These are phyloP conservation scores for Aspergillus pseudoglaucus DNA, from an alignment of 2,329 filamentous ascomycete genomes.

Conservation along the genomic window DNA sequence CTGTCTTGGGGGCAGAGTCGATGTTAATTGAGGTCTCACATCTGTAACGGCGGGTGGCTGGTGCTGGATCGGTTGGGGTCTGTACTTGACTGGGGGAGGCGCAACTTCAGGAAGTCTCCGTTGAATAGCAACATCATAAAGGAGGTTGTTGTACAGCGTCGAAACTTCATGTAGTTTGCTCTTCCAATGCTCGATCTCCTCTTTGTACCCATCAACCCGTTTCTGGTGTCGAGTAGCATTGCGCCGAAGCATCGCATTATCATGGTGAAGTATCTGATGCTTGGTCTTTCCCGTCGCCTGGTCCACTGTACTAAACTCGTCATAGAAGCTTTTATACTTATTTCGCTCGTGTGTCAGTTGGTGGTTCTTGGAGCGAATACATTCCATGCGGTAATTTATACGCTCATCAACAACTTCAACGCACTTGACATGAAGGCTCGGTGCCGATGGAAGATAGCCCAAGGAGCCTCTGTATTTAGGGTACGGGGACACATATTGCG, in stretches of 20 bases:
- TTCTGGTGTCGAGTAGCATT: conserved; percentile 17
- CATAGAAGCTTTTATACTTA: conserved; percentile 20
- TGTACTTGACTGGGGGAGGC: conserved; percentile 14
- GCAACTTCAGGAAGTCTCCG: conserved; percentile 11
- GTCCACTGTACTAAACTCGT: conserved; percentile 19
- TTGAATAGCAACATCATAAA: conserved; percentile 16
- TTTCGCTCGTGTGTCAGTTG: conserved; percentile 23
- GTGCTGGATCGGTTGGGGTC: conserved; percentile 3
- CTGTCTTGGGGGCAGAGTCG: not conserved
- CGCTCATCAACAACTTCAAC: conserved; percentile 19
- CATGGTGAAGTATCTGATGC: conserved; percentile 12
- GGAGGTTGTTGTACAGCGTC: conserved; percentile 18
- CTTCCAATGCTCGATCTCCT: conserved; percentile 23
- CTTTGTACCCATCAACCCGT: conserved; percentile 18
- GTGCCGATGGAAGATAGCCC: conserved; percentile 26
- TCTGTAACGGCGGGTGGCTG: not conserved
- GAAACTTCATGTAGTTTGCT: conserved; percentile 15
- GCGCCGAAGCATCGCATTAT: conserved; percentile 20
- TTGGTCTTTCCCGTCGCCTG: conserved; percentile 22
- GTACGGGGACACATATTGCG: conserved; percentile 27
- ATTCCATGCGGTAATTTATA: conserved; percentile 15
- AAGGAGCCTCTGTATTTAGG: conserved; percentile 18
- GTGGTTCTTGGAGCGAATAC: conserved; percentile 16
- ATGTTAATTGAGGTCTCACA: not conserved
- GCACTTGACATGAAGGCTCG: conserved; percentile 21